Conservation (phyloP, 768 basidiomycete species). For the Hygrocybe punicea region DNA sequence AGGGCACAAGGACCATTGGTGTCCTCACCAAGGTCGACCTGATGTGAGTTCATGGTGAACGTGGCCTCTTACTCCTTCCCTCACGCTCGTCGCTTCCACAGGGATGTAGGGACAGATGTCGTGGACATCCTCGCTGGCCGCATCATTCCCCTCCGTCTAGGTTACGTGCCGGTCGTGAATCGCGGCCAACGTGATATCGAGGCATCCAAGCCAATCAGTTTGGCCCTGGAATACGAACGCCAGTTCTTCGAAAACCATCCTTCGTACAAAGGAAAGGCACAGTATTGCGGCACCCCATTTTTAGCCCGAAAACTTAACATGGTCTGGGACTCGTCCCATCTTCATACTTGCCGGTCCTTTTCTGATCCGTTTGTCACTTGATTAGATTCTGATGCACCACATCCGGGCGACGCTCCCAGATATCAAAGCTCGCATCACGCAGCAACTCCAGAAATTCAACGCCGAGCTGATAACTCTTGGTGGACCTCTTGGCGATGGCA, state of each 20-base stretch:
- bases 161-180: conserved; percentile 98
- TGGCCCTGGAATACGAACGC: conserved; percentile 85
- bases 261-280: conserved; percentile 89
- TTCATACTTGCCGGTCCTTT: conserved; percentile 1
- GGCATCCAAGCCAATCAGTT: conserved; percentile 73
- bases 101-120: conserved; percentile 97
- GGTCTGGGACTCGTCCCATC: conserved; percentile 39
- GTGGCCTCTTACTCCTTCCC: background rate
- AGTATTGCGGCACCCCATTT: conserved; percentile 97
- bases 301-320: conserved; percentile 92
- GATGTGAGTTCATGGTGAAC: conserved; percentile 61
- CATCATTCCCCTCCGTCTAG: conserved; percentile 91
- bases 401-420: conserved; percentile 97
- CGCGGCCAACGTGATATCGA: conserved; percentile 98
- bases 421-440: conserved; percentile 93
- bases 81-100: conserved; percentile 29
- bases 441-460: conserved; percentile 85
- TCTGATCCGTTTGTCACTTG: background rate
- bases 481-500: conserved; percentile 79
- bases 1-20: conserved; percentile 95
- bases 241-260: conserved; percentile 93
- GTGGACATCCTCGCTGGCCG: conserved; percentile 98
- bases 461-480: conserved; percentile 81
- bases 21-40: conserved; percentile 97
- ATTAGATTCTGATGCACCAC: conserved; percentile 97